These are phyloP conservation scores for Blyttiomyces sp. DNA, from an alignment of 371 early-diverging fungal genomes.

Conservation along the genomic window DNA sequence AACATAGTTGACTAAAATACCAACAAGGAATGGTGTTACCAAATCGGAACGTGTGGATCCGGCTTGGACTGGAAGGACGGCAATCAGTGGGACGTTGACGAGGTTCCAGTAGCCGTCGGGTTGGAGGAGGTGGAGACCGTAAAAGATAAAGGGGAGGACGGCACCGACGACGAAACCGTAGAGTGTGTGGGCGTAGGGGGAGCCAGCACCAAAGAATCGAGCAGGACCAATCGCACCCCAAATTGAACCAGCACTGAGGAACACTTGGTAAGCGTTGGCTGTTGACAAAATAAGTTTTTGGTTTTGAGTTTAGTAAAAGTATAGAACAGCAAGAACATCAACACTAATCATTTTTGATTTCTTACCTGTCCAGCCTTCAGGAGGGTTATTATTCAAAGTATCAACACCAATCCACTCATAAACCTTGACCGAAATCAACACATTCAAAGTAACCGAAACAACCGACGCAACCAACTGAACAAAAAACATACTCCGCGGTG, in stretches of 20 bases:
- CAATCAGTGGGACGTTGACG: slow-evolving; percentile 20
- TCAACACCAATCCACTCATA: slow-evolving; percentile 8
- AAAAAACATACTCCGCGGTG: slow-evolving; percentile 30
- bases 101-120: slow-evolving; percentile 8
- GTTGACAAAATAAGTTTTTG: no score
- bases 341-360: no score
- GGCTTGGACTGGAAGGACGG: slow-evolving; percentile 2
- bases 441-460: slow-evolving; percentile 8
- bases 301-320: no score
- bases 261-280: slow-evolving; percentile 23
- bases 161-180: slow-evolving; percentile 9
- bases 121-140: background rate
- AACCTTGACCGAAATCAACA: background rate
- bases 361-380: slow-evolving; percentile 16
- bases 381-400: slow-evolving; percentile 5
- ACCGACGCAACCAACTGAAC: slow-evolving; percentile 21
- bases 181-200: slow-evolving; percentile 6
- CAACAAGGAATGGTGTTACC: slow-evolving; percentile 16
- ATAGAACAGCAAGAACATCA: no score
- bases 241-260: slow-evolving; percentile 52
- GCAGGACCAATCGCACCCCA: slow-evolving; percentile 21
- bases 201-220: slow-evolving; percentile 14
- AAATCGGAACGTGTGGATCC: slow-evolving; percentile 8
- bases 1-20: slow-evolving; percentile 7
- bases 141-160: slow-evolving; percentile 10